Percentiles rank a stretch among this genome's conserved stretches.
Conservation (phyloP, 176 grass and related monocot species). For the Aegilops bicornis region DNA sequence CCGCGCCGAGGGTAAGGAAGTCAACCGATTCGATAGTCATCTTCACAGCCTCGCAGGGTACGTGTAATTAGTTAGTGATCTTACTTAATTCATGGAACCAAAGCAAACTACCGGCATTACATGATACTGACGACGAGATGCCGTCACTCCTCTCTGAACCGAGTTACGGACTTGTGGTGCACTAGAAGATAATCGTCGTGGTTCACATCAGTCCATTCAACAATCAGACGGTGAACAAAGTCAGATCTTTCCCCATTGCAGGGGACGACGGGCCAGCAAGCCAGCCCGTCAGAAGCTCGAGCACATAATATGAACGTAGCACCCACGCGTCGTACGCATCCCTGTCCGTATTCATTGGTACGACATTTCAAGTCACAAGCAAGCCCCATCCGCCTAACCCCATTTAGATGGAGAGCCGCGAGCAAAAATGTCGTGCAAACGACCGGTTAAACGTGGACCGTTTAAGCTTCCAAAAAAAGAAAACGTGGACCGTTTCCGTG, state of each 20-base stretch:
- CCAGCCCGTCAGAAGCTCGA: not conserved
- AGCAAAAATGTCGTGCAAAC: not conserved
- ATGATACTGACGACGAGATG: not conserved
- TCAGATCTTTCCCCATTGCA: not conserved
- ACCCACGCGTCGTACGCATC: not conserved
- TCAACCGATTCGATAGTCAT: not conserved
- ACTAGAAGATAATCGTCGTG: not conserved
- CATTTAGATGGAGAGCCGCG: not conserved
- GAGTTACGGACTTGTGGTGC: not conserved
- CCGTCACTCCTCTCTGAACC: not conserved
- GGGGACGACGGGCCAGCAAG: too few relatives aligned
- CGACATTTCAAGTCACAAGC: not conserved
- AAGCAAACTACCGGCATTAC: not conserved
- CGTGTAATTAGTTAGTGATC: not conserved
- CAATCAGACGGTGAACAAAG: not conserved
- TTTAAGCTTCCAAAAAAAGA: too few relatives aligned
- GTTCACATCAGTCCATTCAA: not conserved
- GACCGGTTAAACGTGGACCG: not conserved
- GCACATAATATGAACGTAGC: not conserved
- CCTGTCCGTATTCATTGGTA: not conserved
- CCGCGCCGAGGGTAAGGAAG: not conserved
- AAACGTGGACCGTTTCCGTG: not conserved
- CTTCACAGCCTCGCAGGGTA: not conserved
- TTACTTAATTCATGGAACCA: too few relatives aligned
- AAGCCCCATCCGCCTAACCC: not conserved